Evolutionary conservation across 192 early-diverging fungal species (phyloP), one percentile per base, ranked within the genome.

Genomic region (Coemansia sp.): DNA sequence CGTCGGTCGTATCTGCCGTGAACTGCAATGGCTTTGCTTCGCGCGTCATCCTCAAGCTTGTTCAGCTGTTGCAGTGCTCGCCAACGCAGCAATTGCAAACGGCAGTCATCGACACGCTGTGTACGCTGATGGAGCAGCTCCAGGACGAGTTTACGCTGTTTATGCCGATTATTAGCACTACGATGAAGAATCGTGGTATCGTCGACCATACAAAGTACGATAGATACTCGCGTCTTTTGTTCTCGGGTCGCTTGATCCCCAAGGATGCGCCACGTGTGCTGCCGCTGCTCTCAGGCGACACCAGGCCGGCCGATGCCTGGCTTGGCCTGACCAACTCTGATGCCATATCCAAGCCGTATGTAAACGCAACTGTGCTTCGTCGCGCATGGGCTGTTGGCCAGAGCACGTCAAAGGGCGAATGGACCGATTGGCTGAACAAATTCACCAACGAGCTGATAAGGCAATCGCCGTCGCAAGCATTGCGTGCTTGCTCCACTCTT

Each of bases 401-500:
- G 57, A 51, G 45, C 24, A 21, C 63, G 48, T 54, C 68, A 2
- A 92, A 90, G 48, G 94, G 94, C 53, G 95, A 98, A 66, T 98
- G 95, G 93, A 83, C 85, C 36, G 92, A 93, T 64, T 98, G 97
- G 97, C 94, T 98, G 50, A 83, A 91, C 31, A 85, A 93, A 34
- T 87, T 98, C 64, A 92, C 90, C 67, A 87, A 96, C 29, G 95
- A 98, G 70, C 87, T 98, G 64, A 69, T 98, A 34, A 93, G 94
- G 73, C 94, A 98, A 66, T 97, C 97, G 6, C 93, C 97, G 2
- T 95, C 94, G 1, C 92, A 93, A 50, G 92, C 97, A 4, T 86
- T 98, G 10, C 84, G 97, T 33, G 94, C 97, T 0, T 98, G 95
- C 73, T 89, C 89, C 0, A 83, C 81, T 65, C 85, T 98, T 67